Evolutionary conservation across 208 protist genomes (phyloP), one percentile per base, ranked within the genome.

Genomic region (Leishmania braziliensis): DNA sequence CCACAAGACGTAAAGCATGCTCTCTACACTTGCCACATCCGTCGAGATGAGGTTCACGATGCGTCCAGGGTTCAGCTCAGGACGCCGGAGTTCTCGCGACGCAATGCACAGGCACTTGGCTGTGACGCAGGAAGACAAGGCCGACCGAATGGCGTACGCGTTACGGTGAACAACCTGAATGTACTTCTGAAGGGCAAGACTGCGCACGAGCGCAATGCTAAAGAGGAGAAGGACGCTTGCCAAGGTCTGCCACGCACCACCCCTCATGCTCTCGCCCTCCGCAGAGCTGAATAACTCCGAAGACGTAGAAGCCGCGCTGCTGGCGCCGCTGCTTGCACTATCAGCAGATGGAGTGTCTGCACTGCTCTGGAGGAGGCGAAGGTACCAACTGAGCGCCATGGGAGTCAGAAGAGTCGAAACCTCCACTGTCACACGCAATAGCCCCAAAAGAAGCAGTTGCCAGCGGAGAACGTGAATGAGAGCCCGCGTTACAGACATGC

Each of bases 1-100:
- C 79, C 79, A 82, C 16, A 82, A 6, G 8, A 48, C 54, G 12
- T 71, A 23, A 0, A 82, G 63, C 46, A 10, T 14, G 43, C 62
- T 77, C 72, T 77, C 79, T 9, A 82, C 10, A 23, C 36, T 53
- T 3, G 16, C 20, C n/a, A 77, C 79, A 43, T 82, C 79, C 10
- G 43, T 72, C 29, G 79, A 29, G 23, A 82, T 46, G 12, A 82
- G 16, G 84, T 97, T 98, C 29, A 98, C 91, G 58, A 98, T 91
- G 16, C 94, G 87, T 33, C 96, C 96, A 12, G 92, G 81, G 43
- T 89, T 95, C 29, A 96, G 91, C 46, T 92, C 91, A 20, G 97
- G 95, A 36, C 90, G 84, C 14, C 84, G 54, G 2, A 90, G 79
- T 0, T 84, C 76, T 60, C 83, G 88, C 9, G 77, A 62, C 12